Conservation (phyloP, 2,329 filamentous ascomycete genomes). For the Incumbomyces lentus region DNA sequence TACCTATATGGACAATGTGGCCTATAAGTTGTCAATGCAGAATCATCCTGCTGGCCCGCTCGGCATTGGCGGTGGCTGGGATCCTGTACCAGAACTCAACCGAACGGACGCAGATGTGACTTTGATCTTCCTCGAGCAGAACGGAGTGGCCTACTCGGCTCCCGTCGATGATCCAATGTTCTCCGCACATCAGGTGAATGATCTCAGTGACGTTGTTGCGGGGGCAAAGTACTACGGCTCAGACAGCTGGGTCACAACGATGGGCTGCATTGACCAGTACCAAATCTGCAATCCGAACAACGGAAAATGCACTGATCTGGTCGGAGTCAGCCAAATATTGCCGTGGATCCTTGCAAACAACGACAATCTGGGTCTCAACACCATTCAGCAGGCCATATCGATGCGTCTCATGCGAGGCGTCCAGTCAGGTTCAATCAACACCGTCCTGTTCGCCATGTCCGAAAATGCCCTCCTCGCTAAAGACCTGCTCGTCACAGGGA, state of each 20-base stretch:
- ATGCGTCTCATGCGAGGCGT: constrained; percentile 9
- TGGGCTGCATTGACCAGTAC: constrained; percentile 27
- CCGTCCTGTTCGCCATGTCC: constrained; percentile 7
- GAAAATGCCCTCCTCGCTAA: constrained; percentile 14
- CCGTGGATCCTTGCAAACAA: constrained; percentile 5
- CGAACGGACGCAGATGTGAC: constrained; percentile 24
- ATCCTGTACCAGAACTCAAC: constrained; percentile 23
- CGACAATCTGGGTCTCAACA: constrained; percentile 8
- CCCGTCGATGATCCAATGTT: constrained; percentile 26
- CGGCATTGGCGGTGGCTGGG: constrained; percentile 8
- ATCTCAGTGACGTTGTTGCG: constrained; percentile 2
- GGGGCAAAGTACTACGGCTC: constrained; percentile 10
- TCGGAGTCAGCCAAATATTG: constrained; percentile 11
- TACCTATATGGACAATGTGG: constrained; percentile 1
- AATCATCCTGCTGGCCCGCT: not conserved
- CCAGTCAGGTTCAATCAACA: constrained; percentile 5
- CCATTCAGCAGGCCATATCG: constrained; percentile 9
- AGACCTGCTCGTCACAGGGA: constrained; percentile 7
- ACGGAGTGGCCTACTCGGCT: constrained; percentile 21
- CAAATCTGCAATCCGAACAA: constrained; percentile 25
- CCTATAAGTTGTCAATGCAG: not conserved
- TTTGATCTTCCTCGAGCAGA: constrained; percentile 25
- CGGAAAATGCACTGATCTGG: constrained; percentile 17
- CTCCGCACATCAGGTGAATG: constrained; percentile 16
- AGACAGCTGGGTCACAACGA: constrained; percentile 19